phyloP scores from a whole-genome alignment of 805 yeast genomes.

The Groenewaldozyma salmanticensis region DNA sequence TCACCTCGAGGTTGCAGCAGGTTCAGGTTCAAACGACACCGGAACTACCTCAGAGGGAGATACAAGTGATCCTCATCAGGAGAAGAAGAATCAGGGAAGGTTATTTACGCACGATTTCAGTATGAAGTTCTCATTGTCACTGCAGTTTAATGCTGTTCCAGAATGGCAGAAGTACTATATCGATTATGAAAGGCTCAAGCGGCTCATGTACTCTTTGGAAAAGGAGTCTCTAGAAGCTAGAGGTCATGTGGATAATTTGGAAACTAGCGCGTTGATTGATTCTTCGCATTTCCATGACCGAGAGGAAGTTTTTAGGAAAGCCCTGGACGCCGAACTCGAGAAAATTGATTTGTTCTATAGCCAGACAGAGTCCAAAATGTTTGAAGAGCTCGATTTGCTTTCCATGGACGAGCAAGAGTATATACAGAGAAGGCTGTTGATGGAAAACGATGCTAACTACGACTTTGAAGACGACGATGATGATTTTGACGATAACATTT shows the following conservation, averaged over 20 bases:
- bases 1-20: too few species aligned
- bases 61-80: too few species aligned
- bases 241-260: conserved; percentile 20
- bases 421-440: conserved; percentile 28
- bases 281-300: conserved; percentile 31
- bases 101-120: too few species aligned
- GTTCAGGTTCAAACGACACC: too few species aligned
- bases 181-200: conserved; percentile 80
- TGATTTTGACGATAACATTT: conserved; percentile 5
- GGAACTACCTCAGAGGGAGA: too few species aligned
- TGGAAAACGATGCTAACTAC: conserved; percentile 27
- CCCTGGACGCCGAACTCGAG: conserved; percentile 64
- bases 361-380: conserved; percentile 52
- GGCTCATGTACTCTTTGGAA: conserved; percentile 73
- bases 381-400: conserved; percentile 44
- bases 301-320: conserved; percentile 49
- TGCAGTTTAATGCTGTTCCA: conserved; percentile 96
- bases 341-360: conserved; percentile 71
- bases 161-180: conserved; percentile 94
- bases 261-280: conserved; percentile 26
- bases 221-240: conserved; percentile 39
- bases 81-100: too few species aligned
- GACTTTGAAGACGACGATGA: conserved; percentile 3
- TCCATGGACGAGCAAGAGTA: conserved; percentile 55
- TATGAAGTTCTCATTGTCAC: conserved; percentile 92